Conservation (phyloP, 2,329 filamentous ascomycete species). For the Penicillium corylophilum region DNA sequence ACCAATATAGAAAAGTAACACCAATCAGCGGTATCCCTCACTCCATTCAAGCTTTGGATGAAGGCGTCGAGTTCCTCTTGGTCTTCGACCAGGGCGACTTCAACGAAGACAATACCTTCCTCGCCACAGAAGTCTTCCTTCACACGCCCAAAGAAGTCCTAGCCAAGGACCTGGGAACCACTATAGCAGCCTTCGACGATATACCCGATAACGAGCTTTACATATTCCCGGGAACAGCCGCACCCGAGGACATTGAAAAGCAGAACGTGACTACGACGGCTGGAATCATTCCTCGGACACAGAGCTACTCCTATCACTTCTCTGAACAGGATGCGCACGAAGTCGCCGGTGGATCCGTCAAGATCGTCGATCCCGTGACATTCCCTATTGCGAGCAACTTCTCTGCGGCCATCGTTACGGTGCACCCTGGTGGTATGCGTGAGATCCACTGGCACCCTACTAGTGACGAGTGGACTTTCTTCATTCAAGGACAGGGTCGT, state of each 20-base stretch:
- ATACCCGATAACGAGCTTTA: constrained; percentile 68
- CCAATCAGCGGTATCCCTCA: constrained; percentile 63
- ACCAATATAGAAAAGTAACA: background rate
- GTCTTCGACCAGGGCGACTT: constrained; percentile 48
- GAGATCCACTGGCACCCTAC: constrained; percentile 84
- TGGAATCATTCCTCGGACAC: constrained; percentile 65
- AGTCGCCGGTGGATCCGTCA: constrained; percentile 67
- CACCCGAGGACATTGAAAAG: constrained; percentile 63
- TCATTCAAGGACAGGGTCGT: constrained; percentile 68
- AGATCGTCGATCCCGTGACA: constrained; percentile 73
- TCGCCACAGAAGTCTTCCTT: constrained; percentile 63
- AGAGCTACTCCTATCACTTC: constrained; percentile 69
- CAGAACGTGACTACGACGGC: constrained; percentile 61
- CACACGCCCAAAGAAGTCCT: constrained; percentile 49
- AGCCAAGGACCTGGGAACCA: constrained; percentile 55
- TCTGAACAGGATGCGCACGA: constrained; percentile 66
- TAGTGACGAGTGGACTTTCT: constrained; percentile 79
- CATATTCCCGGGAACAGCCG: constrained; percentile 69
- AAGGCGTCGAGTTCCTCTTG: constrained; percentile 14
- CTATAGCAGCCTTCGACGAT: constrained; percentile 56
- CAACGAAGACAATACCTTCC: constrained; percentile 71
- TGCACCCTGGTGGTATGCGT: constrained; percentile 69
- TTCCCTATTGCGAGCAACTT: constrained; percentile 73
- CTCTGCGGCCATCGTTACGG: constrained; percentile 69
- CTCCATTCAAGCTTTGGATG: constrained; percentile 35